Evolutionary conservation across 2,329 filamentous ascomycete species (phyloP).

Genomic region (Colletotrichum sp.): DNA sequence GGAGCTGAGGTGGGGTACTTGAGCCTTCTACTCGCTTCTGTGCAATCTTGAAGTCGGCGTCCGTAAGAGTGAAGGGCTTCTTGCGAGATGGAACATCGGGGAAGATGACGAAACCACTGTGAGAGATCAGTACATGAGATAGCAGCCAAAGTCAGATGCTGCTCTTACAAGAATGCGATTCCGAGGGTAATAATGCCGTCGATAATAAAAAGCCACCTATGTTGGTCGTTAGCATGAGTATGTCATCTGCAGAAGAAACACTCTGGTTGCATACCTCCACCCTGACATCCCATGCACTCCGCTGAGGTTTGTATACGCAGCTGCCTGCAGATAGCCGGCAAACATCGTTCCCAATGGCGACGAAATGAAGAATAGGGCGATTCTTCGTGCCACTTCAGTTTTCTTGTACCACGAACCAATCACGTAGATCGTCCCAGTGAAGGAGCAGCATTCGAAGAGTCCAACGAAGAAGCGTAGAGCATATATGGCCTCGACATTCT

Average conservation of each 20-base stretch:
- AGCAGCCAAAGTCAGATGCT: background rate
- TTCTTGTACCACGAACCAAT: background rate
- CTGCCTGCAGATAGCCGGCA: background rate
- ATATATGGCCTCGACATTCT: background rate
- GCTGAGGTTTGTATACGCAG: background rate
- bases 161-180: background rate
- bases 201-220: background rate
- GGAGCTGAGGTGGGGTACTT: constrained; percentile 31
- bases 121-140: constrained; percentile 41
- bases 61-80: constrained; percentile 32
- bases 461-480: background rate
- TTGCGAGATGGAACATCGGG: constrained; percentile 30
- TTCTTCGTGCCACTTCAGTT: background rate
- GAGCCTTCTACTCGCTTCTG: constrained; percentile 29
- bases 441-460: background rate
- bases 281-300: background rate
- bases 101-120: constrained; percentile 44
- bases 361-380: background rate
- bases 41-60: constrained; percentile 27
- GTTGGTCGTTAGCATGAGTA: rapidly evolving
- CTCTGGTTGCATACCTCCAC: background rate
- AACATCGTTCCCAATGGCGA: background rate
- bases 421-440: background rate
- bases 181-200: background rate
- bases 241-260: background rate